A percentile compares a stretch with the other conserved stretches of the same genome.
Evolutionary conservation across 441 rosid species (phyloP).

Genomic region (Populus hybrid): DNA sequence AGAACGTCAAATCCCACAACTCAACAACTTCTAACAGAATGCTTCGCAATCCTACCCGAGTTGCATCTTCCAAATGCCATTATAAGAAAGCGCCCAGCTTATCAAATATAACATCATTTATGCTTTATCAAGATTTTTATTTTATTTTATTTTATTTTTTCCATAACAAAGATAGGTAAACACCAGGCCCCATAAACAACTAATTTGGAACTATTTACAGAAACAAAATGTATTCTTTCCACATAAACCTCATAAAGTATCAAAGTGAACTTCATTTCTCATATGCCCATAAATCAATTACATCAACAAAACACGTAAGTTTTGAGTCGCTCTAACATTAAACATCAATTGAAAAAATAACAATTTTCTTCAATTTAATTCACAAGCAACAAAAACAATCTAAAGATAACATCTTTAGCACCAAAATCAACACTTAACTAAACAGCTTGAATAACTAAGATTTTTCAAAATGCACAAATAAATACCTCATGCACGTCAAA

Average conservation of each 20-base stretch:
- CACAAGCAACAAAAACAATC: background rate
- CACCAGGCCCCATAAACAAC: background rate
- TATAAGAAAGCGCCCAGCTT: background rate
- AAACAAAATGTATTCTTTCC: background rate
- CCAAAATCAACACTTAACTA: background rate
- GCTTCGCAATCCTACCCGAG: background rate
- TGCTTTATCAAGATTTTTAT: background rate
- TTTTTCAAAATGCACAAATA: background rate
- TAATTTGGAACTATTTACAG: background rate
- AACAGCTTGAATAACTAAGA: slow-evolving; percentile 1
- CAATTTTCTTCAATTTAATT: background rate
- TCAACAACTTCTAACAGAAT: slow-evolving; percentile 3
- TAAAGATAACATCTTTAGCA: slow-evolving; percentile 1
- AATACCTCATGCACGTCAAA: slow-evolving; percentile 77
- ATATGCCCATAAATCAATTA: background rate
- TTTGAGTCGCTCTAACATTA: background rate
- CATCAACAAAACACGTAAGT: background rate
- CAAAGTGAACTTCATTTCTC: background rate
- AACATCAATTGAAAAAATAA: background rate
- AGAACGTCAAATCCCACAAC: background rate
- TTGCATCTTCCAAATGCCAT: background rate
- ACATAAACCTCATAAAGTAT: background rate
- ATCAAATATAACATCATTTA: background rate
- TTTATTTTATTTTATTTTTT: no score
- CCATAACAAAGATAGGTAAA: no score